These are phyloP conservation scores for Akanthomyces muscarius DNA, from an alignment of 2,329 filamentous ascomycete genomes.

Conservation along the genomic window DNA sequence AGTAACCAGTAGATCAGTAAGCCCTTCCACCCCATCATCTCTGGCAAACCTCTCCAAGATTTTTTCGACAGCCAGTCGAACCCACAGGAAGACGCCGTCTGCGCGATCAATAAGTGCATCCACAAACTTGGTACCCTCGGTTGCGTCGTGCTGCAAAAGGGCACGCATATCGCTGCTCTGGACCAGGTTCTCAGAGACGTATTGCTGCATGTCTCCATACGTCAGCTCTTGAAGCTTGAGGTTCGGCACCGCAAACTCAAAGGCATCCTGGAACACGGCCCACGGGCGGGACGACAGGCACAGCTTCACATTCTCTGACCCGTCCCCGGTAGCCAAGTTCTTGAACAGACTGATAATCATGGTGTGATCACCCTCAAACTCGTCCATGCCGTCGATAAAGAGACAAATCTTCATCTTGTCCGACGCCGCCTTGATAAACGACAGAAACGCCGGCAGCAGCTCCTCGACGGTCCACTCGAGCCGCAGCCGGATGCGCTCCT, in stretches of 20 bases:
- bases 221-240: conserved; percentile 28
- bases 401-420: conserved; percentile 25
- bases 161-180: conserved; percentile 18
- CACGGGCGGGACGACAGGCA: conserved; percentile 33
- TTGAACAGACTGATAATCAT: conserved; percentile 28
- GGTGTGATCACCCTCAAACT: conserved; percentile 31
- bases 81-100: conserved; percentile 34
- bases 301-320: conserved; percentile 25
- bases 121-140: conserved; percentile 15
- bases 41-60: conserved; percentile 23
- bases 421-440: conserved; percentile 23
- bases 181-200: conserved; percentile 23
- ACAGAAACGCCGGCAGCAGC: conserved; percentile 26
- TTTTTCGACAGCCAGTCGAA: conserved; percentile 28
- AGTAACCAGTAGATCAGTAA: conserved; percentile 17
- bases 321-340: conserved; percentile 20
- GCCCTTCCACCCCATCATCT: not conserved
- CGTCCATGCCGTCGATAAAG: conserved; percentile 33
- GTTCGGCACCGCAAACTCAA: conserved; percentile 25
- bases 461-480: conserved; percentile 30
- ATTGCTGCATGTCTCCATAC: conserved; percentile 26
- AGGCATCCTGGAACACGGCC: conserved; percentile 26
- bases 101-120: conserved; percentile 23
- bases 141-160: conserved; percentile 17
- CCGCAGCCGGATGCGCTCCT: conserved; percentile 28